Conservation (phyloP, 495 filamentous ascomycete genomes). For the Aspergillus olivimuriae region DNA sequence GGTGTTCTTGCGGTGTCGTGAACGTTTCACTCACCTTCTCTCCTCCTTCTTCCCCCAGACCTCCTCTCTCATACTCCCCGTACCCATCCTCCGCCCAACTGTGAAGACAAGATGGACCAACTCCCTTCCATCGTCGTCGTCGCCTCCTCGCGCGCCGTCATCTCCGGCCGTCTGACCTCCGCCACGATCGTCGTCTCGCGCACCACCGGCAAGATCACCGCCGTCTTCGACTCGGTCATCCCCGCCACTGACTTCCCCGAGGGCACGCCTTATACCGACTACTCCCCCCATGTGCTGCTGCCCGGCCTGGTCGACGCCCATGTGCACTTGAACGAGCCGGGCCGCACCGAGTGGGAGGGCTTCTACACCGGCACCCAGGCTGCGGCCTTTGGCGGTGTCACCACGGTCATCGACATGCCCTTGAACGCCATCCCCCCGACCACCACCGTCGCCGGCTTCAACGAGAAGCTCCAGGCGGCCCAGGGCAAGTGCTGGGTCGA, state of each 20-base stretch:
- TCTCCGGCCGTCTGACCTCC: constrained; percentile 60
- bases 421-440: constrained; percentile 96
- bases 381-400: constrained; percentile 93
- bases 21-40: not conserved
- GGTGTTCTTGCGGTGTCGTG: too few relatives aligned
- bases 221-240: constrained; percentile 66
- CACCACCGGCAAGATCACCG: constrained; percentile 75
- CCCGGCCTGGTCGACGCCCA: constrained; percentile 95
- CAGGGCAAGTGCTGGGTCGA: constrained; percentile 95
- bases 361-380: constrained; percentile 91
- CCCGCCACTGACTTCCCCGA: constrained; percentile 65
- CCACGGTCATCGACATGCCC: constrained; percentile 98
- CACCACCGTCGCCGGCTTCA: constrained; percentile 75
- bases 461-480: constrained; percentile 80
- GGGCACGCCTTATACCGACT: constrained; percentile 69
- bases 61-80: not conserved
- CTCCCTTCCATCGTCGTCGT: constrained; percentile 59
- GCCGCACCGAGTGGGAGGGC: constrained; percentile 97
- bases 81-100: too few relatives aligned
- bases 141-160: constrained; percentile 72
- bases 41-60: not conserved
- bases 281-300: constrained; percentile 80
- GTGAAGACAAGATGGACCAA: constrained; percentile 30
- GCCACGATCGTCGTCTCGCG: constrained; percentile 77
- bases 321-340: constrained; percentile 96